These are phyloP conservation scores for Digitaria exilis DNA, from an alignment of 202 grass and related monocot genomes.

Conservation along the genomic window DNA sequence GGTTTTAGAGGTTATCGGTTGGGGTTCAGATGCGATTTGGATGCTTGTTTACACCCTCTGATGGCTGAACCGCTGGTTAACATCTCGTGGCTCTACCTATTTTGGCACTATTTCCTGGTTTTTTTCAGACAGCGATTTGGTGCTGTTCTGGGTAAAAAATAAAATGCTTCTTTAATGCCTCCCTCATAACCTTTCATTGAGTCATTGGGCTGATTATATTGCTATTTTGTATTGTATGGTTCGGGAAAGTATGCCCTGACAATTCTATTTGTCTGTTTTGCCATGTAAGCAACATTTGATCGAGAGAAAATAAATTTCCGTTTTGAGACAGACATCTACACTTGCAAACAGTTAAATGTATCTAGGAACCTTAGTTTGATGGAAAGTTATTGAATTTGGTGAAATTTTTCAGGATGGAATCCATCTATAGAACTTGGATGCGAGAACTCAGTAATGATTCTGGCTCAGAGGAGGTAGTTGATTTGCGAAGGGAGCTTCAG, in stretches of 20 bases:
- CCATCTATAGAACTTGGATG: constrained; percentile 78
- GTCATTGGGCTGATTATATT: constrained; percentile 10
- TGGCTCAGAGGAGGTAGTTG: constrained; percentile 45
- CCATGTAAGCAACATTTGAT: background rate
- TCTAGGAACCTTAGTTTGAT: constrained; percentile 16
- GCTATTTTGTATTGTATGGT: constrained; percentile 23
- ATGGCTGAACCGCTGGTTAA: constrained; percentile 27
- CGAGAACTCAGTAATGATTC: constrained; percentile 40
- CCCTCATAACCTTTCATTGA: background rate
- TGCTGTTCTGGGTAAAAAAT: constrained; percentile 21
- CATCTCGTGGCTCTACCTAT: background rate
- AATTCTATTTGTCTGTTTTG: constrained; percentile 11
- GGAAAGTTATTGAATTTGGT: constrained; percentile 4
- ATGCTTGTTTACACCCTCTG: constrained; percentile 3
- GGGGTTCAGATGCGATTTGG: background rate
- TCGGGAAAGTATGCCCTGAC: background rate
- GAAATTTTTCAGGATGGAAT: constrained; percentile 76
- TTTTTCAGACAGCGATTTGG: constrained; percentile 27
- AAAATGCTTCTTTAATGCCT: background rate
- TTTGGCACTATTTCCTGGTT: constrained; percentile 30
- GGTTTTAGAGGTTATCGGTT: background rate
- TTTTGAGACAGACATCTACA: constrained; percentile 1
- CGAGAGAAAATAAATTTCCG: background rate
- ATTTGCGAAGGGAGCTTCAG: constrained; percentile 71
- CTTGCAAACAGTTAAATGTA: background rate